Base-by-base conservation (phyloP, 768 basidiomycete species). In the Panellus pusillus region DNA sequence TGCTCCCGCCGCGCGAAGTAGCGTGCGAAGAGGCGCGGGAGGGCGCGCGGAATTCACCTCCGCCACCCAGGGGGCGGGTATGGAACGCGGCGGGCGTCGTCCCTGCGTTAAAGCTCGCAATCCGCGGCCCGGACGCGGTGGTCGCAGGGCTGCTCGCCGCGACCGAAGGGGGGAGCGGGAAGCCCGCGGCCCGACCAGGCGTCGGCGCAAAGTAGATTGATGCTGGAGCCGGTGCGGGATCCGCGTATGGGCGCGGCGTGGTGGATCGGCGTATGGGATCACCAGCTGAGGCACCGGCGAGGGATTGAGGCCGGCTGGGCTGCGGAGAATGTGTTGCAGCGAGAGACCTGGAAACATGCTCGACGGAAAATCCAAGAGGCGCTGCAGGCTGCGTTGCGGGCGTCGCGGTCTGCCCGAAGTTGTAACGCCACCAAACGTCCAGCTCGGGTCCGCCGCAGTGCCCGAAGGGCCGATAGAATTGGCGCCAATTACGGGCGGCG, bases 121-220 rank as follows among this genome's bases (percentile, higher is more conserved):
- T 40, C 11, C 39, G 39, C 39, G 43, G 50, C 32, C 41, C 40
- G 17, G 56, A 20, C 15, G 47, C 42, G 29, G 45, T 52, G 15
- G 41, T 52, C 27, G 50, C 43, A 1, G 56, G 36, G 31, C 46
- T 57, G 39, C 51, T 57, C 6, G 38, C 32, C 12, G 20, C 8
- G 19, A 47, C 50, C 40, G 56, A 52, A 4, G 50, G 9, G n/a
- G 56, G 55, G 15, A 52, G 42, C 9, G 56, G 46, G 6, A 36
- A 51, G 5, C 50, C 55, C 14, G 56, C 42, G 9, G 56, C 56
- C 19, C 19, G 7, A 3, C 44, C 49, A 2, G 54, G 49, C 0
- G 54, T 52, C 11, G 46, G 50, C 32, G 42, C 27, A 9, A 17
- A 29, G 19, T 57, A 57, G 15, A 24, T 6, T 14, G 6, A 24